These are phyloP conservation scores for Tulasnella sp. DNA, from an alignment of 768 basidiomycete genomes.

Conservation along the genomic window DNA sequence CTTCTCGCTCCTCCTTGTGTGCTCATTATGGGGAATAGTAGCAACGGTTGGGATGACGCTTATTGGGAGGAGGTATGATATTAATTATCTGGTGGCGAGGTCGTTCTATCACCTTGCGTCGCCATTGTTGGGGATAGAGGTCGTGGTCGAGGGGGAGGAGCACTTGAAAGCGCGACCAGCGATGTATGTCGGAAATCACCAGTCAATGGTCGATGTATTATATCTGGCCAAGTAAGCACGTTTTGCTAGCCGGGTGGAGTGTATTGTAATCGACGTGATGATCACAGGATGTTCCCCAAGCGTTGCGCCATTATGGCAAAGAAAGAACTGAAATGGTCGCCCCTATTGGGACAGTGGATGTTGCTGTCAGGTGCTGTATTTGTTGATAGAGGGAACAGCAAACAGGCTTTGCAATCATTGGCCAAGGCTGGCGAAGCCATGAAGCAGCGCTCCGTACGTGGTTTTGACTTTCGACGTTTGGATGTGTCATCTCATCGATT, in stretches of 20 bases:
- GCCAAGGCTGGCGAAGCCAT: conserved; percentile 65
- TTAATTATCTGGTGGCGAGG: conserved; percentile 71
- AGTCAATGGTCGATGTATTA: conserved; percentile 83
- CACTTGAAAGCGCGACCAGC: conserved; percentile 57
- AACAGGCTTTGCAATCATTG: conserved; percentile 59
- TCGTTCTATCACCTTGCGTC: conserved; percentile 64
- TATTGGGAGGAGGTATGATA: conserved; percentile 43
- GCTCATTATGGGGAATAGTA: background rate
- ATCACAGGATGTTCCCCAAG: conserved; percentile 60
- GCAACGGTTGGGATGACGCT: background rate
- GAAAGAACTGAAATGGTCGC: conserved; percentile 71
- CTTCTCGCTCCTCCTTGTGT: background rate
- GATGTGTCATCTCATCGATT: background rate
- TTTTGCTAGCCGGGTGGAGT: background rate
- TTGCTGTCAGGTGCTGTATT: conserved; percentile 80
- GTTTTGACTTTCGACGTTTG: background rate
- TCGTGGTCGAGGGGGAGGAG: conserved; percentile 81
- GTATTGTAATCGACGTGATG: background rate
- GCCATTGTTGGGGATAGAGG: conserved; percentile 47
- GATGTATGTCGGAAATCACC: conserved; percentile 79
- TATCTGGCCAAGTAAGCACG: conserved; percentile 58
- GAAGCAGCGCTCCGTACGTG: conserved; percentile 38
- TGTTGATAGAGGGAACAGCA: conserved; percentile 72
- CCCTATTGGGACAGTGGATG: conserved; percentile 83
- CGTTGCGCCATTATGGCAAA: conserved; percentile 86